Conservation (phyloP, 495 filamentous ascomycete genomes). For the Cercophora scortea region DNA sequence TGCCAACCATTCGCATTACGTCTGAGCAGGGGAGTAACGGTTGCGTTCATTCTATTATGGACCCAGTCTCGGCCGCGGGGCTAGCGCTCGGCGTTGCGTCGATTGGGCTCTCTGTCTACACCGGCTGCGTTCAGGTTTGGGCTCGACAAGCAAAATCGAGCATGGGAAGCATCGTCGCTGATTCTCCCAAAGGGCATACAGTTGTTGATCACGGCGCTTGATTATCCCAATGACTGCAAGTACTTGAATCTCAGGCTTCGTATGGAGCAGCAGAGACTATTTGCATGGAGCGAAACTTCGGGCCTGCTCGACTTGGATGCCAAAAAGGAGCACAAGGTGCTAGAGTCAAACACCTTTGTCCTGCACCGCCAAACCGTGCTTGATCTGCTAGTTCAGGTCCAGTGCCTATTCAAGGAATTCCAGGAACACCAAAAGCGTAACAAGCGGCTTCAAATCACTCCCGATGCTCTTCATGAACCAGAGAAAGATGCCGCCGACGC, state of each 20-base stretch:
- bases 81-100: slow-evolving; percentile 34
- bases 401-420: slow-evolving; percentile 38
- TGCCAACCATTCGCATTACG: too few relatives aligned
- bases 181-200: slow-evolving; percentile 20
- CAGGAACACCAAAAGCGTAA: slow-evolving; percentile 30
- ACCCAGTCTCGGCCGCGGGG: slow-evolving; percentile 31
- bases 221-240: slow-evolving; percentile 33
- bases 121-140: slow-evolving; percentile 26
- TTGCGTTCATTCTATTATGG: slow-evolving; percentile 23
- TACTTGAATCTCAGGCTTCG: slow-evolving; percentile 35
- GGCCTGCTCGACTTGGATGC: slow-evolving; percentile 31
- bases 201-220: slow-evolving; percentile 32
- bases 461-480: slow-evolving; percentile 20
- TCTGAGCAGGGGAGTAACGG: too few relatives aligned
- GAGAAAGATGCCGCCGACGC: slow-evolving; percentile 30
- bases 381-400: slow-evolving; percentile 36
- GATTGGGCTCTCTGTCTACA: slow-evolving; percentile 34
- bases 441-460: slow-evolving; percentile 18
- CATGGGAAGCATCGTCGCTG: too few relatives aligned
- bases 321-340: slow-evolving; percentile 23
- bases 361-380: slow-evolving; percentile 36
- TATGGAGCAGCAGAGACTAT: slow-evolving; percentile 39
- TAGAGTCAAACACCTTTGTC: slow-evolving; percentile 34
- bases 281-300: slow-evolving; percentile 40
- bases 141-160: too few relatives aligned